These are phyloP conservation scores for Tuber indicum DNA, from an alignment of 495 filamentous ascomycete genomes.

Conservation along the genomic window DNA sequence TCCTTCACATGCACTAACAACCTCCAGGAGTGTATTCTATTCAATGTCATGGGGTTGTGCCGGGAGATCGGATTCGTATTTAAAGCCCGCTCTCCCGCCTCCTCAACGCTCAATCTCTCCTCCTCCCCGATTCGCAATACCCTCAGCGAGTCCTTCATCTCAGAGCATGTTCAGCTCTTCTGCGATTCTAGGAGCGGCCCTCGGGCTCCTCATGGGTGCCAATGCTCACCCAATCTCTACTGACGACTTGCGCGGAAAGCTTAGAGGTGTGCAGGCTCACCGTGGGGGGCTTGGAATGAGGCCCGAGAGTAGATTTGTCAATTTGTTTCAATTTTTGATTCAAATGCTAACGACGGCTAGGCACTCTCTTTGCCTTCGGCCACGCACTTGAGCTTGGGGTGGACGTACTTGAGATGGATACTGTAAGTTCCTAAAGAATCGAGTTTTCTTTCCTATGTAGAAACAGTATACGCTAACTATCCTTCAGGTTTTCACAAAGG, in stretches of 20 bases:
- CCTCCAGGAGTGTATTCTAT: neutral
- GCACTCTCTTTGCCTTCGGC: constrained; percentile 39
- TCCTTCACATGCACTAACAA: neutral
- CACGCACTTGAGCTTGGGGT: constrained; percentile 41
- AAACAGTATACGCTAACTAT: neutral
- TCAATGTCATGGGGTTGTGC: constrained; percentile 6
- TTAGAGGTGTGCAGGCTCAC: constrained; percentile 30
- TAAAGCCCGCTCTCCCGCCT: constrained; percentile 14
- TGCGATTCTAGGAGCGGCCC: constrained; percentile 2
- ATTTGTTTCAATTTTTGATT: neutral
- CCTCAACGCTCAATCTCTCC: neutral
- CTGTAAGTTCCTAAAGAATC: constrained; percentile 2
- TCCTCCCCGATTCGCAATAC: neutral
- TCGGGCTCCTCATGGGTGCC: constrained; percentile 17
- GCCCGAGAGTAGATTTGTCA: constrained; percentile 30
- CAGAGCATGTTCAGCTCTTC: constrained; percentile 19
- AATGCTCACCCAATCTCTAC: constrained; percentile 13
- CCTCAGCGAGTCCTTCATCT: neutral
- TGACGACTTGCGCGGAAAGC: constrained; percentile 1
- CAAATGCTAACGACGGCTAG: constrained; percentile 8
- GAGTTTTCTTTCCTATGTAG: neutral
- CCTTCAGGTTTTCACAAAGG: constrained; percentile 38
- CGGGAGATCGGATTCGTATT: neutral
- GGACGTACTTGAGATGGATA: constrained; percentile 41
- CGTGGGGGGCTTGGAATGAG: constrained; percentile 38